A percentile compares a stretch with the other conserved stretches of the same genome.
Evolutionary conservation across 2,329 filamentous ascomycete species (phyloP).

Genomic region (Aplosporella prunicola): DNA sequence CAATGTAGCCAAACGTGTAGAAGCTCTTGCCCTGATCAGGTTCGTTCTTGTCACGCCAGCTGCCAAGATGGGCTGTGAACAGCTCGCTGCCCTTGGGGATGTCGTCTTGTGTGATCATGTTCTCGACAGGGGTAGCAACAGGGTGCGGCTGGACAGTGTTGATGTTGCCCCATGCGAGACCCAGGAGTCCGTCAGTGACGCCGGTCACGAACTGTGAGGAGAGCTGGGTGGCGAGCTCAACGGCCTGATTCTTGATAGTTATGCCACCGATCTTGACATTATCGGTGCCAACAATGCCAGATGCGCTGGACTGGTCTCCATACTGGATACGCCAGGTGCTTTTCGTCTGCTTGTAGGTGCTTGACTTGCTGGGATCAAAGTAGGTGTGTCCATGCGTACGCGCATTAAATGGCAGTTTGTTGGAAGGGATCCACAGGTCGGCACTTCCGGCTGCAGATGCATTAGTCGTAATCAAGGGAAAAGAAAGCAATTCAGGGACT

Average conservation of each 20-base stretch:
- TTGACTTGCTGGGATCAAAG: constrained; percentile 53
- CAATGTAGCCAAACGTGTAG: constrained; percentile 67
- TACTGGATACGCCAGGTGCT: constrained; percentile 58
- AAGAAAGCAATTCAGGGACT: not conserved
- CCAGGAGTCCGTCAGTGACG: constrained; percentile 55
- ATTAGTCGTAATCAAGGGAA: too few species aligned
- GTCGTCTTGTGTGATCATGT: constrained; percentile 52
- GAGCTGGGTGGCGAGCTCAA: constrained; percentile 54
- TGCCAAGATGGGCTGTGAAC: constrained; percentile 56
- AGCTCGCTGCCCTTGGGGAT: constrained; percentile 46
- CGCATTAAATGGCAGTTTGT: constrained; percentile 33
- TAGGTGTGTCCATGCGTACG: constrained; percentile 38
- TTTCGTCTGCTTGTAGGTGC: constrained; percentile 44
- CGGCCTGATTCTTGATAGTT: constrained; percentile 49
- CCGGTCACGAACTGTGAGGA: constrained; percentile 49
- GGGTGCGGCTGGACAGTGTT: constrained; percentile 50
- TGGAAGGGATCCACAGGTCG: constrained; percentile 54
- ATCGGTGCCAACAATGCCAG: constrained; percentile 56
- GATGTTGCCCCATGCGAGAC: constrained; percentile 55
- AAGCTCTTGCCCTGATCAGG: constrained; percentile 44
- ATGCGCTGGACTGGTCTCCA: constrained; percentile 58
- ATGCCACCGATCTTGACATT: constrained; percentile 53
- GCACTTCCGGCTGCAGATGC: too few species aligned
- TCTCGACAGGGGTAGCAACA: constrained; percentile 56
- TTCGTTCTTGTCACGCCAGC: constrained; percentile 41